These are phyloP conservation scores for Xylaria longipes DNA, from an alignment of 495 filamentous ascomycete species.

Conservation along the genomic window DNA sequence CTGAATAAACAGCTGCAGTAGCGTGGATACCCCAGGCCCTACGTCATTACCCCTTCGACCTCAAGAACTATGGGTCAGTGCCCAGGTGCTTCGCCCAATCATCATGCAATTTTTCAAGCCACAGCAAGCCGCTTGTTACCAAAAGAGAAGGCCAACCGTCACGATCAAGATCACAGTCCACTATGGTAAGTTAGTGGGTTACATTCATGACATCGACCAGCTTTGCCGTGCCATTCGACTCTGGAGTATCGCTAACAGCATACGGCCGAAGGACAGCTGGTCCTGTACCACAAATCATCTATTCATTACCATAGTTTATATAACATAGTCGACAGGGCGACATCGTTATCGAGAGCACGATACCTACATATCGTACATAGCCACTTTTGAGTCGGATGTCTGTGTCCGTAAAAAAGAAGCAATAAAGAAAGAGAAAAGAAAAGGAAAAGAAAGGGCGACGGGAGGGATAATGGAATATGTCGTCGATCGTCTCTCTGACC, in stretches of 20 bases:
- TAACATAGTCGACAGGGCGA: not conserved
- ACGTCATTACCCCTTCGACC: conserved; percentile 1
- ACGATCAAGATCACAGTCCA: not conserved
- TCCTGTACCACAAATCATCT: not conserved
- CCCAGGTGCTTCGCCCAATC: conserved; percentile 1
- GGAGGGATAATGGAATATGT: conserved; percentile 24
- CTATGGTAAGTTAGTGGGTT: not conserved
- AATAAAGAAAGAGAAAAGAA: not conserved
- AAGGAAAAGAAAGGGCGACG: not conserved
- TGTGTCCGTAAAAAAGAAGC: not conserved
- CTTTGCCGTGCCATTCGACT: not conserved
- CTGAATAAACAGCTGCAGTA: not conserved
- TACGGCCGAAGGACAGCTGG: not conserved
- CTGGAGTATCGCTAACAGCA: not conserved
- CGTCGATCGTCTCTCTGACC: conserved; percentile 20
- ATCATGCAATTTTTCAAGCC: not conserved
- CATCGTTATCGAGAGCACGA: not conserved
- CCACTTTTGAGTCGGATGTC: not conserved
- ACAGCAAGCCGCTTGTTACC: not conserved
- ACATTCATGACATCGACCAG: conserved; percentile 25
- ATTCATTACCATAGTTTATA: not conserved
- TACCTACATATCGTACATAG: not conserved
- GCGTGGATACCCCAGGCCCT: not conserved
- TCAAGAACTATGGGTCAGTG: conserved; percentile 5
- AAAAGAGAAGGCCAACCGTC: not conserved